phyloP scores from a whole-genome alignment of 768 basidiomycete species.

The Vishniacozyma victoriae region DNA sequence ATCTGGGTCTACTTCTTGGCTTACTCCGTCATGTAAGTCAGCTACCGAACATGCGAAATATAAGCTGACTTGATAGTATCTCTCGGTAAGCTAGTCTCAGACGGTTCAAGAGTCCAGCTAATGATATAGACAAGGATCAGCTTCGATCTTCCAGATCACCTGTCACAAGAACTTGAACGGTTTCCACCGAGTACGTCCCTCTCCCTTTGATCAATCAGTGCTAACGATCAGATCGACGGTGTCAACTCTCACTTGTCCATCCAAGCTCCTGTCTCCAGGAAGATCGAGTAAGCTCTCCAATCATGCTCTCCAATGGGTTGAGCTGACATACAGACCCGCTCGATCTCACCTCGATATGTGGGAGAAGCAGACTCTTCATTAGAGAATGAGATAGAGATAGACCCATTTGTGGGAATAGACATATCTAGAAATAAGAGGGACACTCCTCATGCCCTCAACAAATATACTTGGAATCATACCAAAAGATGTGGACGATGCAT shows the following conservation, averaged over 20 bases:
- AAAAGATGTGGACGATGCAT: not conserved
- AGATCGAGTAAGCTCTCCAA: slow-evolving; percentile 29
- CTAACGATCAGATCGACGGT: slow-evolving; percentile 74
- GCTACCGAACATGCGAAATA: not conserved
- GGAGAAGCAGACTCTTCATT: slow-evolving; percentile 3
- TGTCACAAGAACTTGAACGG: slow-evolving; percentile 97
- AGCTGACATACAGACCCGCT: slow-evolving; percentile 20
- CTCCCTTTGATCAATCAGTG: too few relatives aligned
- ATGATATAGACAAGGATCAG: slow-evolving; percentile 66
- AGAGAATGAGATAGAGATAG: not conserved
- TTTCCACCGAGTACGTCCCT: slow-evolving; percentile 61
- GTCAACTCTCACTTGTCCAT: slow-evolving; percentile 60
- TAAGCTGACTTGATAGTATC: slow-evolving; percentile 13
- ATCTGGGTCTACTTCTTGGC: slow-evolving; percentile 98
- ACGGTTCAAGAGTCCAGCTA: not conserved
- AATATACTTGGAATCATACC: not conserved
- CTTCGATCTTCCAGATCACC: slow-evolving; percentile 94
- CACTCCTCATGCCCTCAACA: too few relatives aligned
- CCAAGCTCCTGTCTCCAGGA: slow-evolving; percentile 31
- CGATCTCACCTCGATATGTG: slow-evolving; percentile 34
- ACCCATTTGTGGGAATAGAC: not conserved
- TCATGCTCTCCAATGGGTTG: slow-evolving; percentile 1
- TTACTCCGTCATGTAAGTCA: slow-evolving; percentile 64
- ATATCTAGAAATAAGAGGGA: not conserved
- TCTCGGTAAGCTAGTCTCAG: slow-evolving; percentile 55